phyloP scores from a whole-genome alignment of 352 stramenopile species.

The Globisporangium takayamanum region DNA sequence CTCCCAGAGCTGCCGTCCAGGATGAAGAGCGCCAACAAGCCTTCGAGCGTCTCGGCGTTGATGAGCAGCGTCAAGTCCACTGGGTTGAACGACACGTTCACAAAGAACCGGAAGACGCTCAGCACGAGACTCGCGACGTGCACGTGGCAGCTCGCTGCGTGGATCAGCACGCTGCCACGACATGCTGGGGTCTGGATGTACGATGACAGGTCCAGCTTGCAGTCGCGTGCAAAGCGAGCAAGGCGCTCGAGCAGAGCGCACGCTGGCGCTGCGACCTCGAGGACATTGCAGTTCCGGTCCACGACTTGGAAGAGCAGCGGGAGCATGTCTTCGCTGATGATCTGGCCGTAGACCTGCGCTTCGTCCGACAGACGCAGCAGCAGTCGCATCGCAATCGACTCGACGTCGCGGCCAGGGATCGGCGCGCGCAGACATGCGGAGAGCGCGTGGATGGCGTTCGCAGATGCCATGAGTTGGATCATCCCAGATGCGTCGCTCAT shows the following conservation, averaged over 20 bases:
- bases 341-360: slow-evolving; percentile 39
- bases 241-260: slow-evolving; percentile 72
- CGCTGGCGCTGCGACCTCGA: slow-evolving; percentile 37
- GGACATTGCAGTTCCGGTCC: slow-evolving; percentile 41
- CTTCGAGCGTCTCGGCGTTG: slow-evolving; percentile 50
- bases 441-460: slow-evolving; percentile 34
- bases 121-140: slow-evolving; percentile 26
- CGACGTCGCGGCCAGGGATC: slow-evolving; percentile 18
- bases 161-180: slow-evolving; percentile 33
- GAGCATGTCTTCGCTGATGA: slow-evolving; percentile 49
- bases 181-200: slow-evolving; percentile 34
- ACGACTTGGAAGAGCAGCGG: slow-evolving; percentile 45
- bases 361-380: slow-evolving; percentile 30
- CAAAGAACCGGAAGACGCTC: slow-evolving; percentile 50
- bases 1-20: slow-evolving; percentile 21
- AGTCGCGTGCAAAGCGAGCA: slow-evolving; percentile 47
- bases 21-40: slow-evolving; percentile 51
- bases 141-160: slow-evolving; percentile 24
- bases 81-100: slow-evolving; percentile 41
- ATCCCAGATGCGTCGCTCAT: slow-evolving; percentile 31
- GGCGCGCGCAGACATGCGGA: slow-evolving; percentile 26
- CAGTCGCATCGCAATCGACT: slow-evolving; percentile 26
- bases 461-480: slow-evolving; percentile 33
- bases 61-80: slow-evolving; percentile 40
- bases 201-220: slow-evolving; percentile 46